Conservation (phyloP, 1,284 basidiomycete genomes). For the Leucoagaricus sp. region DNA sequence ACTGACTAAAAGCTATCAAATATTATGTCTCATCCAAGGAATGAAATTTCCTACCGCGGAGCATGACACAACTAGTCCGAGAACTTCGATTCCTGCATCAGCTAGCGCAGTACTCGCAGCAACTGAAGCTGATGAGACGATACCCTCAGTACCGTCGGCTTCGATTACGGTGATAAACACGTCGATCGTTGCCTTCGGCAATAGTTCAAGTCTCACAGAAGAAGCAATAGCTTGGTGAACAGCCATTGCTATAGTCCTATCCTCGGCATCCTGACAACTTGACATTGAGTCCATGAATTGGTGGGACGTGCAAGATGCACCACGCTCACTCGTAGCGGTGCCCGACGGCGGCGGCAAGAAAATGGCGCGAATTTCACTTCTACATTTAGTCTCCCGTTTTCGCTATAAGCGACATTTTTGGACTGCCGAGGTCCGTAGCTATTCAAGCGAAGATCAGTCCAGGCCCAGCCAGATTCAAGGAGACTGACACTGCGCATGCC, state of each 20-base stretch:
- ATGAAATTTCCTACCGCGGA: constrained; percentile 53
- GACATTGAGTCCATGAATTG: constrained; percentile 10
- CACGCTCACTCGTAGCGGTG: constrained; percentile 80
- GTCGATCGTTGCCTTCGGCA: constrained; percentile 95
- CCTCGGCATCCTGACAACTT: constrained; percentile 83
- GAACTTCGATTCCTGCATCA: constrained; percentile 86
- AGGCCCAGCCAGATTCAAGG: constrained; percentile 11
- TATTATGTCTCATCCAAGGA: neutral
- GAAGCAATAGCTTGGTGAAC: constrained; percentile 88
- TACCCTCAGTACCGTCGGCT: constrained; percentile 84
- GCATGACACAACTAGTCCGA: constrained; percentile 81
- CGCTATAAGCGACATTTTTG: constrained; percentile 77
- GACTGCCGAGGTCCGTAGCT: constrained; percentile 95
- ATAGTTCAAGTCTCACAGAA: constrained; percentile 83
- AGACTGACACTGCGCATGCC: constrained; percentile 84
- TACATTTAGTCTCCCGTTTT: constrained; percentile 88
- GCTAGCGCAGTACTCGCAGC: constrained; percentile 92
- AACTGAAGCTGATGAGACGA: constrained; percentile 81
- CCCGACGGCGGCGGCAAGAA: constrained; percentile 73
- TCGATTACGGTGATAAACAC: constrained; percentile 91
- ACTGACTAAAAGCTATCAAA: constrained; percentile 43
- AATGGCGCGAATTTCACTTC: constrained; percentile 98
- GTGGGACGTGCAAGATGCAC: neutral
- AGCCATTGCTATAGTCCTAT: constrained; percentile 78
- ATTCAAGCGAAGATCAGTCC: constrained; percentile 15